Evolutionary conservation across 106 monocot genomes (phyloP).

Genomic region (Alisma plantagoaquatica): DNA sequence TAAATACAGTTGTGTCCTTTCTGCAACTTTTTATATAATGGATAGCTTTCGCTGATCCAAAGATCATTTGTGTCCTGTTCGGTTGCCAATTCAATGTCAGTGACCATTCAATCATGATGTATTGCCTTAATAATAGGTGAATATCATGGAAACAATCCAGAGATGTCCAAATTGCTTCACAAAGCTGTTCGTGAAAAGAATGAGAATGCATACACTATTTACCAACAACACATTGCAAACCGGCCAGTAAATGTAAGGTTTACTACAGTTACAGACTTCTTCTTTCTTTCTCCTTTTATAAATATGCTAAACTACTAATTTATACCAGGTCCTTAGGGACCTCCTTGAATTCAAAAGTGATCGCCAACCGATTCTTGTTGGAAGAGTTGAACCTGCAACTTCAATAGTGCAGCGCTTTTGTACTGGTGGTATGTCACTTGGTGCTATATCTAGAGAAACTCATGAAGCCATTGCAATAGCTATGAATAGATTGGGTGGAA

Average conservation of each 20-base stretch:
- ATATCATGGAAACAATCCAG: constrained; percentile 97
- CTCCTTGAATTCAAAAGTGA: constrained; percentile 94
- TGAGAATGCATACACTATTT: constrained; percentile 83
- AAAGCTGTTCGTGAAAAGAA: constrained; percentile 95
- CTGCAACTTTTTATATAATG: no score
- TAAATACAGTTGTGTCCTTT: no score
- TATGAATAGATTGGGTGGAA: constrained; percentile 96
- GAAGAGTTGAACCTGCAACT: constrained; percentile 89
- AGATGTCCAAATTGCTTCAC: constrained; percentile 97
- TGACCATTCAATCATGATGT: no score
- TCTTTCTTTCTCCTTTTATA: no score
- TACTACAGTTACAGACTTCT: no score
- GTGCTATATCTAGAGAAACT: constrained; percentile 97
- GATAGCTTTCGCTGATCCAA: no score
- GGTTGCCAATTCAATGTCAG: no score
- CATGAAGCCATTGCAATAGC: constrained; percentile 99
- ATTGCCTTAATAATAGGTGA: no score
- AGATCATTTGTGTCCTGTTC: no score
- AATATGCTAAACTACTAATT: no score
- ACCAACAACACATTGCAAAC: constrained; percentile 92
- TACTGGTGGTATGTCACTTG: constrained; percentile 98
- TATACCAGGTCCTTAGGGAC: constrained; percentile 77
- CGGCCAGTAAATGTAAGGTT: constrained; percentile 81
- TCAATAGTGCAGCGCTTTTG: constrained; percentile 93
- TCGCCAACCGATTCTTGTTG: constrained; percentile 71